A percentile compares a stretch with the other conserved stretches of the same genome.
Conservation (phyloP, 1,284 basidiomycete genomes). For the Ceratobasidium sp. region DNA sequence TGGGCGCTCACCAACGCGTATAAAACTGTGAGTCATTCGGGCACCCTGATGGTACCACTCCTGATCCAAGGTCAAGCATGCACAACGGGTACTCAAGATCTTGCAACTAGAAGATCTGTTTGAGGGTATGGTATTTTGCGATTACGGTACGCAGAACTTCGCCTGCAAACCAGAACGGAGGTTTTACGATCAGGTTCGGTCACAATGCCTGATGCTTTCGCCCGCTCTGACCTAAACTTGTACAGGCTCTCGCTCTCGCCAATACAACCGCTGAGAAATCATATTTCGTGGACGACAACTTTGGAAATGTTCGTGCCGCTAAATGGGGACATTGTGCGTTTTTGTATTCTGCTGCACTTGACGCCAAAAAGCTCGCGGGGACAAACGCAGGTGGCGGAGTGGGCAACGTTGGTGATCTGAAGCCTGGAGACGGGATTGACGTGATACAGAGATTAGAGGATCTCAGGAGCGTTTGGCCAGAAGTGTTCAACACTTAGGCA, state of each 20-base stretch:
- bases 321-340: slow-evolving; percentile 63
- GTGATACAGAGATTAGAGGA: slow-evolving; percentile 71
- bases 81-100: slow-evolving; percentile 81
- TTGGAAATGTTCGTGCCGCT: slow-evolving; percentile 68
- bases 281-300: slow-evolving; percentile 82
- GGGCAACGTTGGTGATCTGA: slow-evolving; percentile 69
- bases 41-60: not conserved
- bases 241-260: slow-evolving; percentile 74
- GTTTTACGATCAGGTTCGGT: slow-evolving; percentile 72
- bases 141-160: slow-evolving; percentile 79
- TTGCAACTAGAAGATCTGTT: slow-evolving; percentile 80
- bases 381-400: slow-evolving; percentile 63
- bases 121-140: slow-evolving; percentile 85
- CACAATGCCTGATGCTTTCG: slow-evolving; percentile 3
- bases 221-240: not conserved
- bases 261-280: slow-evolving; percentile 71
- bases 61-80: slow-evolving; percentile 68
- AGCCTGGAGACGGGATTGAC: slow-evolving; percentile 59
- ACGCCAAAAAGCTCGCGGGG: slow-evolving; percentile 20
- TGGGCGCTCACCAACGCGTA: slow-evolving; percentile 89
- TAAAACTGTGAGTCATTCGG: slow-evolving; percentile 66
- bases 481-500: slow-evolving; percentile 68
- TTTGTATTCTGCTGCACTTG: slow-evolving; percentile 48
- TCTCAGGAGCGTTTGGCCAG: slow-evolving; percentile 75
- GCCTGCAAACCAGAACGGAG: slow-evolving; percentile 85